Evolutionary conservation across 345 rosid species (phyloP), one percentile per base, ranked within the genome.

Genomic region (Citrus medica): DNA sequence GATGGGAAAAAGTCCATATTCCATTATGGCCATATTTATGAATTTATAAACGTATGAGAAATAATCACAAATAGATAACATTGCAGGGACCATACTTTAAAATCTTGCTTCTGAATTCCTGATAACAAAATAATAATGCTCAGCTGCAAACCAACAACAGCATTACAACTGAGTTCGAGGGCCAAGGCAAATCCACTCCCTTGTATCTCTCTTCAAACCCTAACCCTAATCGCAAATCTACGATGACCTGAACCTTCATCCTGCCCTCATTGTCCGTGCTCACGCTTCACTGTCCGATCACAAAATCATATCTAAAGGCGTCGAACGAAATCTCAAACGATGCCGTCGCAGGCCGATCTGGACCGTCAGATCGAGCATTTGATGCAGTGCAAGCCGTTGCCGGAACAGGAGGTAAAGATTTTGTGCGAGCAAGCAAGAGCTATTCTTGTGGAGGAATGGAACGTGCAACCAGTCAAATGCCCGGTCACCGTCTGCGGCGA

Each of bases 401-500:
- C 86, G 21, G 92, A 88, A 74, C 82, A 80, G 67, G 92, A 88
- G 78, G 87, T 88, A 61, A 88, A 81, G 80, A 69, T 78, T 21
- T 77, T 88, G 33, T 88, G 90, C 78, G 89, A 88, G 73, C 86
- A 86, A 72, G 90, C 88, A 1, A 74, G 86, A 42, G 80, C 85
- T 53, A 60, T 88, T 70, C 84, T 86, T 13, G 86, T 86, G 16
- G 90, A 88, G 88, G 90, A 88, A 74, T 84, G 90, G 88, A 88
- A 88, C 61, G 90, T 84, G 14, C 87, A 88, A 72, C 90, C 88
- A 4, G 88, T 88, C 53, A 88, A 85, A 75, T 83, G 90, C 24
- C 88, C 90, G 17, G 88, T 87, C 78, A 87, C 90, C 24, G 88
- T 87, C 40, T 87, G 88, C 83, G 90, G 87, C 21, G 90, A 88